These are phyloP conservation scores for Blastocystis hominis DNA, from an alignment of 352 stramenopile genomes.

Conservation along the genomic window DNA sequence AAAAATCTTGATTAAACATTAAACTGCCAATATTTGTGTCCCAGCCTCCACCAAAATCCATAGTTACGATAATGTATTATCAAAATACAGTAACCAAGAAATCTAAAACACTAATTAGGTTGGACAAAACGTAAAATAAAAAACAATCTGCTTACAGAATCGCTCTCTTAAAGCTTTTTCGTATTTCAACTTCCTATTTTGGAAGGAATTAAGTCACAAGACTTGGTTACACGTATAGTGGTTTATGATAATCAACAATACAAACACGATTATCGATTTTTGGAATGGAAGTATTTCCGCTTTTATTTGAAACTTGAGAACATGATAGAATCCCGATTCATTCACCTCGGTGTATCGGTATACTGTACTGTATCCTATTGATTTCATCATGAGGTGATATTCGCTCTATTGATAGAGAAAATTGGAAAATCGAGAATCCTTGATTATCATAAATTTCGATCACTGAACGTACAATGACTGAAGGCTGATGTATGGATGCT, in stretches of 20 bases:
- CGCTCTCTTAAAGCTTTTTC: background rate
- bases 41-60: background rate
- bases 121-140: background rate
- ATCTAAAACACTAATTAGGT: background rate
- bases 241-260: background rate
- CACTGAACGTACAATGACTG: background rate
- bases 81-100: background rate
- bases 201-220: background rate
- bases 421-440: background rate
- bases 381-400: background rate
- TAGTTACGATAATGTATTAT: background rate
- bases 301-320: background rate
- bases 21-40: background rate
- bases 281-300: background rate
- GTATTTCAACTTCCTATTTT: background rate
- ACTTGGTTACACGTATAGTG: background rate
- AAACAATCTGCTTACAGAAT: background rate
- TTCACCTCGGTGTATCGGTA: background rate
- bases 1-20: background rate
- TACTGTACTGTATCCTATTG: background rate
- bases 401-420: background rate
- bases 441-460: background rate
- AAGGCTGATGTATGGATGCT: background rate
- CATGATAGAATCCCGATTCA: background rate
- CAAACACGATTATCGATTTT: background rate